phyloP scores from a whole-genome alignment of 352 stramenopile species.

The Pythium oligandrum region DNA sequence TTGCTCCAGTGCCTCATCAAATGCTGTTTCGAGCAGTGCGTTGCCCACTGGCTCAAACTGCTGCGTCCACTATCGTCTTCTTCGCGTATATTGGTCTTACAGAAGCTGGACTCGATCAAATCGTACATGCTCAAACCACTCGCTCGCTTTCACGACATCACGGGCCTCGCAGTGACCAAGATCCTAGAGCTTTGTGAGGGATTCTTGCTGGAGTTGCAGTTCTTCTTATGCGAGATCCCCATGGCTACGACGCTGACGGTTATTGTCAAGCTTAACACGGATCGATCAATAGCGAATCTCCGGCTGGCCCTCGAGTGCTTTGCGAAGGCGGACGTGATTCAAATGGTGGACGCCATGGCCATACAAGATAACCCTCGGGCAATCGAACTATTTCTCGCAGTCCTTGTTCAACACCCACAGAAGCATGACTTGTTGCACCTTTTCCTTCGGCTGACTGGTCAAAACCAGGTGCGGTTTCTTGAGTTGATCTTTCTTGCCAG shows the following conservation, averaged over 20 bases:
- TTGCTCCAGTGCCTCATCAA: conserved; percentile 37
- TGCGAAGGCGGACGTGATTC: conserved; percentile 38
- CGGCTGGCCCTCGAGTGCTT: conserved; percentile 28
- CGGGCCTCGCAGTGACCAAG: conserved; percentile 23
- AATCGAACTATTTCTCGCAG: conserved; percentile 36
- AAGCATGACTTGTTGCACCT: conserved; percentile 29
- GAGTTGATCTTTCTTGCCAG: not conserved
- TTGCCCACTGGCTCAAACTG: conserved; percentile 37
- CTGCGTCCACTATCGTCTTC: conserved; percentile 25
- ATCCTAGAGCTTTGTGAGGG: conserved; percentile 35
- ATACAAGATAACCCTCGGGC: conserved; percentile 16
- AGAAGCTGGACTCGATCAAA: conserved; percentile 17
- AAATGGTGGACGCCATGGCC: conserved; percentile 40
- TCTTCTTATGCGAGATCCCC: conserved; percentile 45
- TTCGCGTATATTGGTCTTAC: conserved; percentile 29
- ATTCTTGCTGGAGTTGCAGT: conserved; percentile 21
- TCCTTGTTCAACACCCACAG: conserved; percentile 28
- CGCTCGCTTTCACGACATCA: conserved; percentile 50
- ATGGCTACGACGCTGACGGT: conserved; percentile 44
- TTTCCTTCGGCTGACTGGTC: conserved; percentile 21
- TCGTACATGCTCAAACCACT: conserved; percentile 42
- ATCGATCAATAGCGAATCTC: conserved; percentile 32
- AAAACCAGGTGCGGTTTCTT: not conserved
- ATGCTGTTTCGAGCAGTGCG: conserved; percentile 36
- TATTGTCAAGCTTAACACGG: conserved; percentile 49